Evolutionary conservation across 352 stramenopile species (phyloP).

Genomic region (Globisporangium abappressorium): DNA sequence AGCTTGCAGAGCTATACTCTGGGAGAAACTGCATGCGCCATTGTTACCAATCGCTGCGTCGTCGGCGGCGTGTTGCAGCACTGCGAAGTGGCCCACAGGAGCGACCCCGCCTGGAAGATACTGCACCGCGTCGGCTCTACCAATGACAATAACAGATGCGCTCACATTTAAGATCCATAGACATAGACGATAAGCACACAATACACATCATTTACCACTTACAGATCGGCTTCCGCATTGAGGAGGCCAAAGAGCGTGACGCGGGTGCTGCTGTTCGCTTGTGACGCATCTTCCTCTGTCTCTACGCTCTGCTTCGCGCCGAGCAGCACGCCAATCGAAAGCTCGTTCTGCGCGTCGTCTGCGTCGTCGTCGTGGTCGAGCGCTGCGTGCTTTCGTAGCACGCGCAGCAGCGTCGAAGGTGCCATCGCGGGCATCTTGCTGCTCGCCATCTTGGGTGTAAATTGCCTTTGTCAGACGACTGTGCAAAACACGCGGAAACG

Average conservation of each 20-base stretch:
- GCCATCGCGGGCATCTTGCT: neutral
- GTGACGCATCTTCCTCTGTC: neutral
- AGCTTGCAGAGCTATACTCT: neutral
- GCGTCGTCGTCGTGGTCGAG: slow-evolving; percentile 6
- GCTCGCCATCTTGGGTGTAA: neutral
- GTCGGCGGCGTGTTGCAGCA: slow-evolving; percentile 12
- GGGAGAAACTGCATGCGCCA: neutral
- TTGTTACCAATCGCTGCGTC: slow-evolving; percentile 6
- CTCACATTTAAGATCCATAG: too few species aligned
- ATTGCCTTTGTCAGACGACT: neutral
- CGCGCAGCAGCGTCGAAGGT: slow-evolving; percentile 14
- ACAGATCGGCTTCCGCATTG: slow-evolving; percentile 9
- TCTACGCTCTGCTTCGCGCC: neutral
- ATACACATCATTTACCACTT: neutral
- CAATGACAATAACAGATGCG: neutral
- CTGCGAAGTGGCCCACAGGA: slow-evolving; percentile 9
- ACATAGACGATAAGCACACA: too few species aligned
- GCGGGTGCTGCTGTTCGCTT: neutral
- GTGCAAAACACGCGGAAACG: neutral
- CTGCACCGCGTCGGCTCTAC: slow-evolving; percentile 2
- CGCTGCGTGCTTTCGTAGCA: slow-evolving; percentile 3
- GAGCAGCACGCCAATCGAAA: slow-evolving; percentile 11
- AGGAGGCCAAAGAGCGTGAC: slow-evolving; percentile 15
- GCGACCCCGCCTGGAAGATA: slow-evolving; percentile 12
- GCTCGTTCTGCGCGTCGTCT: neutral